phyloP scores from a whole-genome alignment of 176 grass and related monocot species.

The Carex pumila region DNA sequence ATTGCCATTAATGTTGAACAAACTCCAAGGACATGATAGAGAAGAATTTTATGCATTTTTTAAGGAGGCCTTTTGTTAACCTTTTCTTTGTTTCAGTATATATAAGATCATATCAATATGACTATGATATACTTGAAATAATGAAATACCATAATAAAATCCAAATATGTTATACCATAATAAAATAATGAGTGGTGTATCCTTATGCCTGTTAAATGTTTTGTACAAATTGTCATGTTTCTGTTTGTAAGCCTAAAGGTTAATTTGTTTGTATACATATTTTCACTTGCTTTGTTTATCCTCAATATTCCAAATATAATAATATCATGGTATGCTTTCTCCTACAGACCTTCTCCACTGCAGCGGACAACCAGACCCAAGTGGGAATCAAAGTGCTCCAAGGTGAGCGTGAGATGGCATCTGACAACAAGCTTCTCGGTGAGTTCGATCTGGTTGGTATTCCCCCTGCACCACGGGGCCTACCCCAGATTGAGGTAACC shows the following conservation, averaged over 20 bases:
- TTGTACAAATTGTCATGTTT: neutral
- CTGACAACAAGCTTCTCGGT: constrained; percentile 69
- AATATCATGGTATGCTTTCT: neutral
- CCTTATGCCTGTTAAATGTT: neutral
- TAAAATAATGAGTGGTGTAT: neutral
- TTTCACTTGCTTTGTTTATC: neutral
- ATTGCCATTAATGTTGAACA: neutral
- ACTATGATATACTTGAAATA: neutral
- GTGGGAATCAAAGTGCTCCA: constrained; percentile 61
- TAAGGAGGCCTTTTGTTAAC: neutral
- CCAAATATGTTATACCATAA: neutral
- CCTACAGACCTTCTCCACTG: constrained; percentile 60
- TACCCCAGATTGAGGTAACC: constrained; percentile 72
- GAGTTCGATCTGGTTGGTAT: constrained; percentile 75
- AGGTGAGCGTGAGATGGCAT: constrained; percentile 72
- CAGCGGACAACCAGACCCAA: constrained; percentile 71
- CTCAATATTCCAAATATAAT: neutral
- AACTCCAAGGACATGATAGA: neutral
- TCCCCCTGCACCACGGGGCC: constrained; percentile 57
- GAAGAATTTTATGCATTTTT: neutral
- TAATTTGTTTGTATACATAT: neutral
- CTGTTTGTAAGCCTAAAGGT: neutral
- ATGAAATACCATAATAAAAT: too few relatives aligned
- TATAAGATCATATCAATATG: neutral
- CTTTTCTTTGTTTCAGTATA: neutral